phyloP scores from a whole-genome alignment of 352 stramenopile species.

The Pythium apleroticum region DNA sequence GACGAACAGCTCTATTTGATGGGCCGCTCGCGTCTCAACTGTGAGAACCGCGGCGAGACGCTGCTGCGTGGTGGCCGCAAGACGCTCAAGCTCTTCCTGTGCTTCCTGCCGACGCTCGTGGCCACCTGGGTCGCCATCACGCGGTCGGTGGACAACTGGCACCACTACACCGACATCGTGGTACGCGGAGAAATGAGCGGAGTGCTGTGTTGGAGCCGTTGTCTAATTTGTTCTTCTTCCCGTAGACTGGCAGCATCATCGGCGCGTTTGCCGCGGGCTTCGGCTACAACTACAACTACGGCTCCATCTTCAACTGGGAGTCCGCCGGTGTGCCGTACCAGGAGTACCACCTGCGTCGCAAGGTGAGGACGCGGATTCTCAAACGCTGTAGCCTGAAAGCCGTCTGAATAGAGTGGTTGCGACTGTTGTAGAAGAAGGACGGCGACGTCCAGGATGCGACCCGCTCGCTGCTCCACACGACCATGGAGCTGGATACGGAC shows the following conservation, averaged over 20 bases:
- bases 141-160: constrained; percentile 83
- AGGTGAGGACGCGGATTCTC: constrained; percentile 28
- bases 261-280: constrained; percentile 42
- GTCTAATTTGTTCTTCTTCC: neutral
- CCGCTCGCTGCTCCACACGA: constrained; percentile 11
- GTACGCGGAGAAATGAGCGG: too few relatives aligned
- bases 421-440: constrained; percentile 28
- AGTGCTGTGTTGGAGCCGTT: too few relatives aligned
- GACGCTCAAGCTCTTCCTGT: constrained; percentile 66
- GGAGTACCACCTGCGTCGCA: constrained; percentile 46
- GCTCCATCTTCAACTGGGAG: constrained; percentile 61
- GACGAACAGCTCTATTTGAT: constrained; percentile 58
- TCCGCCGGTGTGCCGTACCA: constrained; percentile 56
- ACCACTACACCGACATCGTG: constrained; percentile 82
- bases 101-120: constrained; percentile 56
- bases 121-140: constrained; percentile 73
- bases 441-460: constrained; percentile 25
- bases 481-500: neutral
- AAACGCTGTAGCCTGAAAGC: constrained; percentile 19
- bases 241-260: constrained; percentile 46
- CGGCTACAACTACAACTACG: constrained; percentile 72
- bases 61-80: constrained; percentile 53
- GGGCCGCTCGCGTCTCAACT: constrained; percentile 61
- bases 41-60: constrained; percentile 45
- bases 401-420: constrained; percentile 19